Percentiles rank a stretch among this genome's conserved stretches.
Conservation (phyloP, 2,329 filamentous ascomycete species). For the Hypomyces perniciosus region DNA sequence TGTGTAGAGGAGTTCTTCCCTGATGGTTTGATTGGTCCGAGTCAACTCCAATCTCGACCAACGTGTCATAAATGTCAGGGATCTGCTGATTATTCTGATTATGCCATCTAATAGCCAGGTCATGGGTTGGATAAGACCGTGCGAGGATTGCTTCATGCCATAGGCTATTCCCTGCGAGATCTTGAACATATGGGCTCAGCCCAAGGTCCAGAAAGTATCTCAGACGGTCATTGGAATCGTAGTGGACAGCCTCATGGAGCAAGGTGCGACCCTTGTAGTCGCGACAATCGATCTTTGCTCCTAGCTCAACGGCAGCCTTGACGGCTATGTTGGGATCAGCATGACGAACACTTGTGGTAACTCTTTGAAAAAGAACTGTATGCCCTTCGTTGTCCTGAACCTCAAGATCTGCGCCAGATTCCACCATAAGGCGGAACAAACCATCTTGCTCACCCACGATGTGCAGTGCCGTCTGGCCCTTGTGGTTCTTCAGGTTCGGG, state of each 20-base stretch:
- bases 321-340: conserved; percentile 5
- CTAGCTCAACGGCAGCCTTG: conserved; percentile 11
- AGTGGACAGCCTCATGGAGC: conserved; percentile 14
- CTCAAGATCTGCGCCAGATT: conserved; percentile 21
- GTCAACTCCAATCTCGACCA: conserved; percentile 14
- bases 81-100: background rate
- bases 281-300: conserved; percentile 11
- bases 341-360: background rate
- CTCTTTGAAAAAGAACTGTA: conserved; percentile 14
- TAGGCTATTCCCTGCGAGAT: conserved; percentile 18
- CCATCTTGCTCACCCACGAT: background rate
- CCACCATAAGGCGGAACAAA: background rate
- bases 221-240: background rate
- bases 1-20: conserved; percentile 20
- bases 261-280: conserved; percentile 15
- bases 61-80: background rate
- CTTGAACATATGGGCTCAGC: conserved; percentile 13
- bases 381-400: conserved; percentile 14
- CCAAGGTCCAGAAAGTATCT: conserved; percentile 10
- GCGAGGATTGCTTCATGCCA: conserved; percentile 17
- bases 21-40: conserved; percentile 15
- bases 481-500: conserved; percentile 16
- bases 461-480: conserved; percentile 15
- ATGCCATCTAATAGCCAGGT: too few relatives aligned
- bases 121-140: background rate